Percentiles rank a stretch among this genome's conserved stretches.
Evolutionary conservation across 495 filamentous ascomycete species (phyloP).

Genomic region (Copromyces sp.): DNA sequence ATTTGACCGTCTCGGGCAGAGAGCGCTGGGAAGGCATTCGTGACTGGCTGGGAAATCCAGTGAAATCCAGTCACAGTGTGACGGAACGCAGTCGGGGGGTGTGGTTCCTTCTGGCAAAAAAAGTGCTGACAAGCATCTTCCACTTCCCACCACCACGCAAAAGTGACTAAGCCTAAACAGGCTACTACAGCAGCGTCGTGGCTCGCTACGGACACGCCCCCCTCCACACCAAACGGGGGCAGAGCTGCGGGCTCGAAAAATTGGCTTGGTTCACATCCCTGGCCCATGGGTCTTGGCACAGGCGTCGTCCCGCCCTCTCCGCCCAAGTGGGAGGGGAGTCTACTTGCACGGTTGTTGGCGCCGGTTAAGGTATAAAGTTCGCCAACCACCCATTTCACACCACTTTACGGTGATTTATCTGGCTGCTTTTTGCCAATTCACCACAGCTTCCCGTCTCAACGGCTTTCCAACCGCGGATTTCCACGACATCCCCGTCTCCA

Average conservation of each 20-base stretch:
- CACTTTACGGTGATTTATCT: slow-evolving; percentile 11
- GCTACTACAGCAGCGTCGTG: slow-evolving; percentile 1
- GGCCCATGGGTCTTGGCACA: neutral
- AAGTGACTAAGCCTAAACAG: slow-evolving; percentile 9
- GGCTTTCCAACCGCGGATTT: slow-evolving; percentile 8
- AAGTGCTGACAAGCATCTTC: slow-evolving; percentile 6
- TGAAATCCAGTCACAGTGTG: neutral
- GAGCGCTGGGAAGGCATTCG: neutral
- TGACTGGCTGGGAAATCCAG: neutral
- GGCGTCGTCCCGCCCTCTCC: slow-evolving; percentile 3
- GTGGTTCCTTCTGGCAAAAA: slow-evolving; percentile 5
- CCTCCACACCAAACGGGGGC: slow-evolving; percentile 4
- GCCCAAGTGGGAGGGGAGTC: neutral
- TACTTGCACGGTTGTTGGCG: neutral
- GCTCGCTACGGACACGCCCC: slow-evolving; percentile 5
- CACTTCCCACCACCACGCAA: neutral
- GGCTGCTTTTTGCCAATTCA: slow-evolving; percentile 16
- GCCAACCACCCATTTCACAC: slow-evolving; percentile 10
- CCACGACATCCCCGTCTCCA: slow-evolving; percentile 15
- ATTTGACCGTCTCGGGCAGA: neutral
- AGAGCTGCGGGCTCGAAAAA: slow-evolving; percentile 2
- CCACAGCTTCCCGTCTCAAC: neutral
- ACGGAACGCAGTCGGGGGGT: slow-evolving; percentile 2
- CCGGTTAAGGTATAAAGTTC: slow-evolving; percentile 11
- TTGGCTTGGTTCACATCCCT: slow-evolving; percentile 2